Percentiles rank a stretch among this genome's conserved stretches.
These are phyloP conservation scores for Suhomyces vadensis DNA, from an alignment of 805 yeast genomes.

Conservation along the genomic window DNA sequence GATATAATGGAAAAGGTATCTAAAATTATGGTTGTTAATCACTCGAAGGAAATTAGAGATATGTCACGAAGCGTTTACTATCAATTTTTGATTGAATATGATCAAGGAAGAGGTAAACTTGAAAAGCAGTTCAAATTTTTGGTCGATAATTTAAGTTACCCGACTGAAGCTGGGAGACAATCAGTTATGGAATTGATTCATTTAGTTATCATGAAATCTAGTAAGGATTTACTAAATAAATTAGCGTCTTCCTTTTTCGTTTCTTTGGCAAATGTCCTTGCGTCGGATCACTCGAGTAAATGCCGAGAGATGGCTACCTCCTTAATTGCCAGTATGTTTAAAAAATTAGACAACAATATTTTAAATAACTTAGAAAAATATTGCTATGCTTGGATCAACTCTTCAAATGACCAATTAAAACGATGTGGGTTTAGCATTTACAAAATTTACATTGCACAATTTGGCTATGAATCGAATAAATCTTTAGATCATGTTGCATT, in stretches of 20 bases:
- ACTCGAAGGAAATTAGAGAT: slow-evolving; percentile 76
- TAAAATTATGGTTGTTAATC: slow-evolving; percentile 86
- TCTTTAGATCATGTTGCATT: slow-evolving; percentile 43
- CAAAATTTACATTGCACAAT: slow-evolving; percentile 55
- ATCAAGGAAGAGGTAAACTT: slow-evolving; percentile 83
- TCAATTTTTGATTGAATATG: slow-evolving; percentile 89
- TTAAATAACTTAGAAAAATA: slow-evolving; percentile 43
- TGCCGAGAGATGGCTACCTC: slow-evolving; percentile 84
- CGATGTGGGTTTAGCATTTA: slow-evolving; percentile 77
- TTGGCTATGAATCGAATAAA: slow-evolving; percentile 42
- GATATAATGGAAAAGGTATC: slow-evolving; percentile 82
- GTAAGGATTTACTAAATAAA: slow-evolving; percentile 56
- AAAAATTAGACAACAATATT: slow-evolving; percentile 42
- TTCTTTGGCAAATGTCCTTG: slow-evolving; percentile 72
- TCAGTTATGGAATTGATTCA: slow-evolving; percentile 88
- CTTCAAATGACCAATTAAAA: slow-evolving; percentile 50
- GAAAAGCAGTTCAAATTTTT: slow-evolving; percentile 81
- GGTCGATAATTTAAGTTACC: slow-evolving; percentile 78
- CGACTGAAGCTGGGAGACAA: slow-evolving; percentile 81
- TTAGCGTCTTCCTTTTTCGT: slow-evolving; percentile 78
- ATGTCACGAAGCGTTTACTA: slow-evolving; percentile 80
- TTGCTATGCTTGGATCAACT: slow-evolving; percentile 60
- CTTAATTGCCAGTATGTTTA: slow-evolving; percentile 56
- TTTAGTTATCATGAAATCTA: slow-evolving; percentile 65
- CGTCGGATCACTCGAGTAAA: slow-evolving; percentile 72